Base-by-base conservation (phyloP, 441 rosid species). In the Mallotus repandus region DNA sequence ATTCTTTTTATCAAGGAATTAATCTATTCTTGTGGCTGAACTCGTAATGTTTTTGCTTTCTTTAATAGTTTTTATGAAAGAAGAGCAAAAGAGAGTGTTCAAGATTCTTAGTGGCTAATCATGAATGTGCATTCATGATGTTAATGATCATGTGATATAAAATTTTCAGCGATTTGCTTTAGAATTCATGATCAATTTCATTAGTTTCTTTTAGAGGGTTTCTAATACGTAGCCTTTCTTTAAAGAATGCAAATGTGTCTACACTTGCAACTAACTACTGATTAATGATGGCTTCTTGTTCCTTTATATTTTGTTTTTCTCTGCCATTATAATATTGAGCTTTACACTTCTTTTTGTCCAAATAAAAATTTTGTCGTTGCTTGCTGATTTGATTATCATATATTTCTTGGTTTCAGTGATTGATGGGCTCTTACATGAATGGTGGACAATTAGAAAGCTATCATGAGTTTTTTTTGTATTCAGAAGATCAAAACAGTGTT, bases 371-470 rank as follows among this genome's bases (percentile, higher is more conserved):
- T n/a, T n/a, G n/a, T n/a, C n/a, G n/a, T n/a, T n/a, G n/a, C n/a
- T n/a, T 38, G 14, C 45, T 21, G 21, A 60, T 45, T 32, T 69
- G 22, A 38, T 55, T 50, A 15, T 61, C n/a, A 21, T 32, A 15
- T 35, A 43, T 70, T 66, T 59, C 19, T 68, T 53, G 21, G 66
- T 81, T 78, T 69, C 86, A 87, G 86, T 50, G 32, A 76, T 82
- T 1, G 72, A 77, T 50, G 89, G 86, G 60, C 84, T 85, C 68
- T 75, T 87, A 69, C 70, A 60, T 29, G 91, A 87, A 75, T 87
- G 91, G 91, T 87, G 87, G 85, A 65, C 83, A 10, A 18, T 81
- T n/a, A n/a, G n/a, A n/a, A n/a, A n/a, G n/a, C n/a, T n/a, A n/a
- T n/a, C n/a, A n/a, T n/a, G n/a, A n/a, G n/a, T n/a, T n/a, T n/a